Conservation (phyloP, 169 alveolate genomes). For the Besnoitia besnoiti region DNA sequence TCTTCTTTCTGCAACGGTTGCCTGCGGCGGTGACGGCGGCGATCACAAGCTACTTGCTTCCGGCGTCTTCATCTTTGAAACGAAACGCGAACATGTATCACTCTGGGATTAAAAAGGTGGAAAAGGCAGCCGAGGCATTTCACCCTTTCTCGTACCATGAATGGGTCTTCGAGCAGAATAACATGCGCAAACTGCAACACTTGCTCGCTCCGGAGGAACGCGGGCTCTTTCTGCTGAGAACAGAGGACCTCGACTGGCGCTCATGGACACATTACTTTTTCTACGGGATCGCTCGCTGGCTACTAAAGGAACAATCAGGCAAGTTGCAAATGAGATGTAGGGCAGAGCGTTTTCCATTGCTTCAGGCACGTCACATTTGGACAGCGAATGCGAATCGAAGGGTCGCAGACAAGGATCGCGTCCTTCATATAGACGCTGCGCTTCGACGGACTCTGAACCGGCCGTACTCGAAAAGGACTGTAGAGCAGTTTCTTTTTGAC, state of each 20-base stretch:
- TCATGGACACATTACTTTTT: slow-evolving; percentile 16
- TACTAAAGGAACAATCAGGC: slow-evolving; percentile 26
- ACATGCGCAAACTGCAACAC: neutral
- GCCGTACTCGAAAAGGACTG: no score
- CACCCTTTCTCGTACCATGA: slow-evolving; percentile 54
- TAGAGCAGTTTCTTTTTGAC: no score
- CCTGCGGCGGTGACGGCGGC: slow-evolving; percentile 41
- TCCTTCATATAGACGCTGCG: no score
- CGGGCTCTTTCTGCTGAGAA: neutral
- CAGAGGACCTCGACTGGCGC: slow-evolving; percentile 47
- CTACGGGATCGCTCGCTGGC: slow-evolving; percentile 54
- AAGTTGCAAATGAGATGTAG: no score
- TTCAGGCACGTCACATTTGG: no score
- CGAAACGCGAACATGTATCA: slow-evolving; percentile 5
- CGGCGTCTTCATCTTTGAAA: slow-evolving; percentile 5
- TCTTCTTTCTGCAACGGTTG: slow-evolving; percentile 34
- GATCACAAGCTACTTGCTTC: neutral
- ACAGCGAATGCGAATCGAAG: no score
- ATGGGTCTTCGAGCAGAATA: slow-evolving; percentile 58
- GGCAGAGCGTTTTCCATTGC: no score
- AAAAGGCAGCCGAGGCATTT: slow-evolving; percentile 45
- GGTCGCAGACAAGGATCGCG: no score
- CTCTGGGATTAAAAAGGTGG: slow-evolving; percentile 40
- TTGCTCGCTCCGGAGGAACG: slow-evolving; percentile 18
- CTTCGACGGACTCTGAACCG: no score